Evolutionary conservation across 1,139 yeast species (phyloP), one percentile per base, ranked within the genome.

Genomic region (Scheffersomyces quercinus): DNA sequence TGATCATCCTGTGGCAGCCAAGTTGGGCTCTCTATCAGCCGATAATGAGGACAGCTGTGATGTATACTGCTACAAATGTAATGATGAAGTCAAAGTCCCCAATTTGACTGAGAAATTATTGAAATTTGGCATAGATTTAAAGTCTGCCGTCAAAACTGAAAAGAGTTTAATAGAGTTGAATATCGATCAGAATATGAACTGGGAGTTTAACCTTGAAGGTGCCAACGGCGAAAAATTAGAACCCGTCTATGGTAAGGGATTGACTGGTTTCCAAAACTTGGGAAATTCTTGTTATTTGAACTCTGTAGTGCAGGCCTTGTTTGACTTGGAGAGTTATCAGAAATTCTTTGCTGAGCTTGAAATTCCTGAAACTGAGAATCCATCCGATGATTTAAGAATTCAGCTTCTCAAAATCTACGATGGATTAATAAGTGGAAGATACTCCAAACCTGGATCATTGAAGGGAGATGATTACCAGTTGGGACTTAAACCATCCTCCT

Each of bases 221-320:
- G 82, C 82, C 3, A 73, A 81, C 48, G 97, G 97, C 16, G 80
- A 79, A 37, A 77, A 77, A 39, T 67, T 88, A 38, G 59, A 65
- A 14, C 89, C 91, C 0, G 68, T 89, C 0, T 83, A 74, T 66
- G 95, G 93, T 1, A 62, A 78, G 34, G 85, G 82, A 5, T 67
- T 85, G 44, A 84, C 95, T 1, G 99, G 99, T 0, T 67, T 95
- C 59, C 81, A 84, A 52, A 93, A 93, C 60, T 67, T 93, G 50
- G 99, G 99, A 3, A 93, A 93, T 58, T 86, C 97, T 0, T 93
- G 99, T 65, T 93, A 93, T 61, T 56, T 93, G 50, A 87, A 91
- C 40, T 85, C 96, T 1, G 91, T 84, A 0, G 51, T 89, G 4
- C 99, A 93, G 62, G 74, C 83, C 3, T 67, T 93, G 43, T 74